A percentile compares a stretch with the other conserved stretches of the same genome.
These are phyloP conservation scores for Pleurotus cornucopiae DNA, from an alignment of 768 basidiomycete genomes.

Conservation along the genomic window DNA sequence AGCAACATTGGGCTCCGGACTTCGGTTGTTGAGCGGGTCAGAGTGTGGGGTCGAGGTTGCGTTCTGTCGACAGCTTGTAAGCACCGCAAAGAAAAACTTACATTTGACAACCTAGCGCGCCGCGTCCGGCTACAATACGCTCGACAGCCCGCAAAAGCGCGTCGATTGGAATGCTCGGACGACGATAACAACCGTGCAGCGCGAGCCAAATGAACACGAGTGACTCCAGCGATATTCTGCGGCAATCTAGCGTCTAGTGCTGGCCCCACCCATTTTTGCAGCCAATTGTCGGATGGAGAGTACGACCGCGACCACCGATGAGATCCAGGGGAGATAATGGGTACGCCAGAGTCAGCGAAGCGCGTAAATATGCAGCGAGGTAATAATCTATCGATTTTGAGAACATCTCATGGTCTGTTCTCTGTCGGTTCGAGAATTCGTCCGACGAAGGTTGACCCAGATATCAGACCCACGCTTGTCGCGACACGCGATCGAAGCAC, in stretches of 20 bases:
- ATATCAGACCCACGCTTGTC: background rate
- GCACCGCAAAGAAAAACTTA: constrained; percentile 5
- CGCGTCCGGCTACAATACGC: background rate
- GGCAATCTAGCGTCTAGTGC: background rate
- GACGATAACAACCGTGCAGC: background rate
- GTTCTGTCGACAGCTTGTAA: background rate
- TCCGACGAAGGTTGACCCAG: background rate
- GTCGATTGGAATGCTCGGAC: background rate
- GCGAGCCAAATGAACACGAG: background rate
- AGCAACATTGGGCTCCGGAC: no score
- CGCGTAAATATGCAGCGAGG: background rate
- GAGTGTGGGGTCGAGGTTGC: no score
- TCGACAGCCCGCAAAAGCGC: constrained; percentile 1
- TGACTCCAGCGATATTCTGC: background rate
- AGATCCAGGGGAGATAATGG: background rate
- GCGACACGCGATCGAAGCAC: constrained; percentile 1
- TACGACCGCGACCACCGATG: background rate
- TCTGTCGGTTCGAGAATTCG: constrained; percentile 4
- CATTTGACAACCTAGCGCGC: background rate
- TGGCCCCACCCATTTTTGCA: background rate
- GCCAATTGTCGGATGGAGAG: background rate
- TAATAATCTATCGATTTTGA: constrained; percentile 5
- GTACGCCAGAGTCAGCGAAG: background rate
- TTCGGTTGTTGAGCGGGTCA: no score
- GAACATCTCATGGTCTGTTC: background rate